phyloP scores from a whole-genome alignment of 495 filamentous ascomycete species.

The Rhypophila decipiens region DNA sequence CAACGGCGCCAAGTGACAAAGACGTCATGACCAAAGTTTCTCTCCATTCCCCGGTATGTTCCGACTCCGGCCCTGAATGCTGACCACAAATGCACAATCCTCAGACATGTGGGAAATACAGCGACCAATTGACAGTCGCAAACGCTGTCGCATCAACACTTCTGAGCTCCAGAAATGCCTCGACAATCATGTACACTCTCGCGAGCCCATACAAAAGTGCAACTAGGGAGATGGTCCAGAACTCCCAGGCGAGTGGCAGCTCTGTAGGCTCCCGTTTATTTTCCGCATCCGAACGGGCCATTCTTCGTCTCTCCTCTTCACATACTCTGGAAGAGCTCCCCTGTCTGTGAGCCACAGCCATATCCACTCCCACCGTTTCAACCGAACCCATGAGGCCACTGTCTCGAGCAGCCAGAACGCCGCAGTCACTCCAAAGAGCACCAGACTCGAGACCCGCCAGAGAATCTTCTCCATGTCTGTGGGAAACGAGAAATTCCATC shows the following conservation, averaged over 20 bases:
- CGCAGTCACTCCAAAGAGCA: slow-evolving; percentile 5
- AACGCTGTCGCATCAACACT: slow-evolving; percentile 8
- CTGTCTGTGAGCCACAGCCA: slow-evolving; percentile 5
- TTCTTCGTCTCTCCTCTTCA: too few relatives aligned
- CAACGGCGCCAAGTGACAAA: too few relatives aligned
- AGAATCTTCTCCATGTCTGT: slow-evolving; percentile 23
- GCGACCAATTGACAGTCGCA: slow-evolving; percentile 1
- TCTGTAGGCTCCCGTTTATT: neutral
- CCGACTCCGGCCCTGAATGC: too few relatives aligned
- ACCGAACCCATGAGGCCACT: slow-evolving; percentile 5
- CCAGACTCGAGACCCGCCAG: slow-evolving; percentile 17
- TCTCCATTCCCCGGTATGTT: too few relatives aligned
- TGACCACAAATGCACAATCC: too few relatives aligned
- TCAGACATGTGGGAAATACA: slow-evolving; percentile 7
- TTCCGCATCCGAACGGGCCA: neutral
- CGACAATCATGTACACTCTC: slow-evolving; percentile 6
- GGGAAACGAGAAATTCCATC: slow-evolving; percentile 36
- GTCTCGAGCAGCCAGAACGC: slow-evolving; percentile 14
- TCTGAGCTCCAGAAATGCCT: slow-evolving; percentile 7
- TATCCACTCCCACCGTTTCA: slow-evolving; percentile 6
- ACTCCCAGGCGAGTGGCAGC: slow-evolving; percentile 10
- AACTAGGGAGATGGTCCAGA: slow-evolving; percentile 9
- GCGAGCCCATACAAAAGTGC: slow-evolving; percentile 9
- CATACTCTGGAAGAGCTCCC: neutral
- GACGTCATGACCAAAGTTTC: too few relatives aligned